Evolutionary conservation across 176 grass and related monocot genomes (phyloP).

Genomic region (Carex scoparia): DNA sequence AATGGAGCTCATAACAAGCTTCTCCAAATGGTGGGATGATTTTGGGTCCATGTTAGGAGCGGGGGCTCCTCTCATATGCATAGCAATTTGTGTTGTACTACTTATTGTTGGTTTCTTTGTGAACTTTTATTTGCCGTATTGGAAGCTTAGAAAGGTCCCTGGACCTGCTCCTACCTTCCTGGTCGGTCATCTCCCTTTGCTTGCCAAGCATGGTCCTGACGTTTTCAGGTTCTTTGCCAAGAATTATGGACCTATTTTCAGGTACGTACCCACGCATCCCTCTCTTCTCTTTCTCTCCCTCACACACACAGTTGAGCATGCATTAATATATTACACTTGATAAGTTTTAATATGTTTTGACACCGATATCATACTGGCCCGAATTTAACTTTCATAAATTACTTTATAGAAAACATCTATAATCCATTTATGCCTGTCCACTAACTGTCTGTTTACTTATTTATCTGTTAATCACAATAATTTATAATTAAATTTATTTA

Average conservation of each 20-base stretch:
- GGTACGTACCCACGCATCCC: constrained; percentile 25
- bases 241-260: constrained; percentile 61
- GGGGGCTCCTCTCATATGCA: constrained; percentile 13
- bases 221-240: constrained; percentile 50
- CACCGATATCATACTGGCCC: too few relatives aligned
- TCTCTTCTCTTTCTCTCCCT: neutral
- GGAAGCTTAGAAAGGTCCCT: constrained; percentile 44
- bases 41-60: neutral
- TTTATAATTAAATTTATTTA: too few relatives aligned
- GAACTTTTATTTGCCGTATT: constrained; percentile 64
- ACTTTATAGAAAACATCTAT: too few relatives aligned
- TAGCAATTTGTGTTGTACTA: constrained; percentile 11
- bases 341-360: too few relatives aligned
- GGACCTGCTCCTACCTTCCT: constrained; percentile 39
- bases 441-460: too few relatives aligned
- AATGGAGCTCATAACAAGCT: constrained; percentile 4
- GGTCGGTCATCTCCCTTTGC: constrained; percentile 62
- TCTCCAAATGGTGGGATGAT: neutral
- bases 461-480: too few relatives aligned
- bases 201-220: constrained; percentile 55
- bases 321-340: too few relatives aligned
- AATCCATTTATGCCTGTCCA: too few relatives aligned
- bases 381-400: too few relatives aligned
- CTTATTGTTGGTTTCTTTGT: constrained; percentile 31
- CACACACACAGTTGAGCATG: too few relatives aligned